Conservation (phyloP, 2,329 filamentous ascomycete species). For the Fusarium metavorans region DNA sequence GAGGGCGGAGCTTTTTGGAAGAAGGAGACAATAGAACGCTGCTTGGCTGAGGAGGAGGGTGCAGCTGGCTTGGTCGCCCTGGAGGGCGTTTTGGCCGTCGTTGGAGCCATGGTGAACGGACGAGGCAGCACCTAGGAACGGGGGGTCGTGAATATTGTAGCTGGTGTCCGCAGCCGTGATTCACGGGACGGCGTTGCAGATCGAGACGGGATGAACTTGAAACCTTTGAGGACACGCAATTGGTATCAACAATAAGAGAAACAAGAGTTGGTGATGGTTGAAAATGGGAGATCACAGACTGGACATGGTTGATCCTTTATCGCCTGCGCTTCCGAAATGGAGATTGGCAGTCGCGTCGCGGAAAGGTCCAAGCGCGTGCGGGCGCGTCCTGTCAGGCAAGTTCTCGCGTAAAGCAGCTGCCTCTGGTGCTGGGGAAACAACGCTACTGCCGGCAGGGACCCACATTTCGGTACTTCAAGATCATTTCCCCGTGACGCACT, state of each 20-base stretch:
- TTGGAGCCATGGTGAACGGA: conserved; percentile 46
- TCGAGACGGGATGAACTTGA: background rate
- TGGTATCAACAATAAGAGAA: conserved; percentile 3
- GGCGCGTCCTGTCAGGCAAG: conserved; percentile 27
- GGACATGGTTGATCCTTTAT: conserved; percentile 1
- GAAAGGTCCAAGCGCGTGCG: conserved; percentile 17
- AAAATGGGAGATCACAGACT: conserved; percentile 10
- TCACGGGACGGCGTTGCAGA: conserved; percentile 18
- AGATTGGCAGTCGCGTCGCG: conserved; percentile 34
- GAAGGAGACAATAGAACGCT: conserved; percentile 59
- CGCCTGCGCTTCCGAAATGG: conserved; percentile 1
- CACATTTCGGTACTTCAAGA: background rate
- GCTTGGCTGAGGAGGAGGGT: conserved; percentile 52
- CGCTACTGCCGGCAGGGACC: conserved; percentile 9
- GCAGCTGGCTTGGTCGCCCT: conserved; percentile 46
- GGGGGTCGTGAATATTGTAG: conserved; percentile 5
- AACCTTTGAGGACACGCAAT: background rate
- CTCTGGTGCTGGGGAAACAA: conserved; percentile 24
- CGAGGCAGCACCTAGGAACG: background rate
- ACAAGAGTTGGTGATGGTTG: conserved; percentile 11
- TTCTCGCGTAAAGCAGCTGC: conserved; percentile 40
- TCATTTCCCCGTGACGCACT: background rate
- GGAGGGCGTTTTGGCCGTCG: conserved; percentile 51
- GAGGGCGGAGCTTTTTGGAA: conserved; percentile 57
- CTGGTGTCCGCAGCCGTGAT: conserved; percentile 17